These are phyloP conservation scores for Silene conica DNA, from an alignment of 148 eudicot species.

Conservation along the genomic window DNA sequence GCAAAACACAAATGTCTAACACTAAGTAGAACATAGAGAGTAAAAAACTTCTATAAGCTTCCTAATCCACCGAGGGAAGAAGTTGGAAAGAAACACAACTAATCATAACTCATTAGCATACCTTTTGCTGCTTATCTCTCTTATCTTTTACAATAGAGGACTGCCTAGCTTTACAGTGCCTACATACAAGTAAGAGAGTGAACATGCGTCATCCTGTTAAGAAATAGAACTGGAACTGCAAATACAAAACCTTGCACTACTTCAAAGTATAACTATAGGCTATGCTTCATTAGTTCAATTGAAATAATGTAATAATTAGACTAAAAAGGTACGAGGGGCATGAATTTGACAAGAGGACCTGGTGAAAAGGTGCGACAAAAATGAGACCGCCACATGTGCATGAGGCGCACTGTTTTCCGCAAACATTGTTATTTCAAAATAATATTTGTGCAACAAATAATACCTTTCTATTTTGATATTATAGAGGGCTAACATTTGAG, in stretches of 20 bases:
- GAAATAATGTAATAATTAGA: not conserved
- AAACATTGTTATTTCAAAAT: not conserved
- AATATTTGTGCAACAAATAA: not conserved
- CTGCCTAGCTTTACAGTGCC: conserved; percentile 96
- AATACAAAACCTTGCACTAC: not conserved
- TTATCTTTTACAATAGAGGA: conserved; percentile 73
- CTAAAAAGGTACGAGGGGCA: not conserved
- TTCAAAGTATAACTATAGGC: not conserved
- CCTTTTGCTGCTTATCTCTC: conserved; percentile 91
- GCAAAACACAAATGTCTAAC: not conserved
- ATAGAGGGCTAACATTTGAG: not conserved
- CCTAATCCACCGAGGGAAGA: not conserved
- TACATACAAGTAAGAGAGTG: conserved; percentile 20
- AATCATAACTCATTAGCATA: conserved; percentile 14
- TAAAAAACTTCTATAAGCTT: not conserved
- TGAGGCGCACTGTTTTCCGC: not conserved
- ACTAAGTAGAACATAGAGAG: not conserved
- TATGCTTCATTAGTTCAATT: not conserved
- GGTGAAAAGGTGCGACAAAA: not conserved
- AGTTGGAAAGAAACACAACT: not conserved
- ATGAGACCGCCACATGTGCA: not conserved
- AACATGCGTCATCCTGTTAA: not conserved
- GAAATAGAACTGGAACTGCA: not conserved
- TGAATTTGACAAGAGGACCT: not conserved
- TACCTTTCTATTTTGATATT: not conserved